These are phyloP conservation scores for Cyamopsis tetragonoloba DNA, from an alignment of 306 rosid species.

Conservation along the genomic window DNA sequence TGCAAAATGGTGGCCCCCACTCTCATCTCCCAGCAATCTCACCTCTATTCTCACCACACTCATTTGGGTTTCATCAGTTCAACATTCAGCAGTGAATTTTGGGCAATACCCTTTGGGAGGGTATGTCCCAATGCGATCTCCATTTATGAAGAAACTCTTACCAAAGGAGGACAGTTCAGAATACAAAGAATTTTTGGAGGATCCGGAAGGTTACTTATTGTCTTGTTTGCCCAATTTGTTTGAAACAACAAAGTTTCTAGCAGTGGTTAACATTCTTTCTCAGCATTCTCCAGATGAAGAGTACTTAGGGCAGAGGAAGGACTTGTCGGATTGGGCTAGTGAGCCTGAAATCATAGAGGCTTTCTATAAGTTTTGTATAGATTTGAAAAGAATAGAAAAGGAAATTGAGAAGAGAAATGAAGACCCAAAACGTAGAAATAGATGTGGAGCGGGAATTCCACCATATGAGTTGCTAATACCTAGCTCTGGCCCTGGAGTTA, in stretches of 20 bases:
- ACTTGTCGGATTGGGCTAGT: constrained; percentile 29
- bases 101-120: constrained; percentile 47
- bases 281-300: constrained; percentile 30
- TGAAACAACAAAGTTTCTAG: constrained; percentile 28
- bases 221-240: constrained; percentile 28
- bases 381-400: constrained; percentile 29
- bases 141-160: constrained; percentile 52
- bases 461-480: constrained; percentile 37
- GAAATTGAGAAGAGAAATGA: constrained; percentile 35
- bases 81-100: constrained; percentile 42
- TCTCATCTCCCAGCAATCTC: constrained; percentile 22
- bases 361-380: constrained; percentile 34
- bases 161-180: constrained; percentile 46
- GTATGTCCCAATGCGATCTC: constrained; percentile 76
- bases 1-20: constrained; percentile 71
- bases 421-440: constrained; percentile 27
- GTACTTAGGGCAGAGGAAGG: constrained; percentile 30
- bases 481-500: constrained; percentile 35
- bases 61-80: constrained; percentile 31
- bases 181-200: constrained; percentile 12
- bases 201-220: constrained; percentile 26
- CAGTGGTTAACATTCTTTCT: constrained; percentile 32
- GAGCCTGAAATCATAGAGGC: constrained; percentile 33
- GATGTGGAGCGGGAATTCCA: constrained; percentile 40
- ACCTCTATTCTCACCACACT: constrained; percentile 29